Conservation (phyloP, 106 monocot species). For the Posidonia australis region DNA sequence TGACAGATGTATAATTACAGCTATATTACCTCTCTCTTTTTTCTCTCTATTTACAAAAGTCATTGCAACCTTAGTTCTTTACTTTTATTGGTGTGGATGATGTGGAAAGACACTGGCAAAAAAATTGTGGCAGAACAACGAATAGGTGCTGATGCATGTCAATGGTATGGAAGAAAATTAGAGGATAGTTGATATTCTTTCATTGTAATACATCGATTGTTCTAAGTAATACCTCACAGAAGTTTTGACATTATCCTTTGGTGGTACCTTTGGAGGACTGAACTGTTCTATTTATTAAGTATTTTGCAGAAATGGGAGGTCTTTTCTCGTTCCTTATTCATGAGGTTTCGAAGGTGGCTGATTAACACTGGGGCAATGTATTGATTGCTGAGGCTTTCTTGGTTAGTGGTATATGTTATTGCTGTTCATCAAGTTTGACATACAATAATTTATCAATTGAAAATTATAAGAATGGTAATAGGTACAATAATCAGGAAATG, state of each 20-base stretch:
- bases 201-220: neutral
- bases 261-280: neutral
- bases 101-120: neutral
- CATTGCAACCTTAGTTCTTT: neutral
- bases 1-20: slow-evolving; percentile 51
- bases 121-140: neutral
- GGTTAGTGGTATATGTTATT: too few relatives aligned
- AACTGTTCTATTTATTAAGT: too few relatives aligned
- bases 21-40: neutral
- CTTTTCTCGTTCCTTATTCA: too few relatives aligned
- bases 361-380: too few relatives aligned
- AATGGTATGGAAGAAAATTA: neutral
- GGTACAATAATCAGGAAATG: too few relatives aligned
- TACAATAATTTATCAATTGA: too few relatives aligned
- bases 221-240: neutral
- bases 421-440: too few relatives aligned
- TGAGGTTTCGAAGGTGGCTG: too few relatives aligned
- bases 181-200: neutral
- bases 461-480: too few relatives aligned
- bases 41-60: too few relatives aligned
- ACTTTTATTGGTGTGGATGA: neutral
- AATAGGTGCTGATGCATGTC: neutral
- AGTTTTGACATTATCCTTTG: neutral
- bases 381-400: too few relatives aligned
- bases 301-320: too few relatives aligned